Evolutionary conservation across 75 land plant genomes (phyloP).

Genomic region (Larix kaempferi): DNA sequence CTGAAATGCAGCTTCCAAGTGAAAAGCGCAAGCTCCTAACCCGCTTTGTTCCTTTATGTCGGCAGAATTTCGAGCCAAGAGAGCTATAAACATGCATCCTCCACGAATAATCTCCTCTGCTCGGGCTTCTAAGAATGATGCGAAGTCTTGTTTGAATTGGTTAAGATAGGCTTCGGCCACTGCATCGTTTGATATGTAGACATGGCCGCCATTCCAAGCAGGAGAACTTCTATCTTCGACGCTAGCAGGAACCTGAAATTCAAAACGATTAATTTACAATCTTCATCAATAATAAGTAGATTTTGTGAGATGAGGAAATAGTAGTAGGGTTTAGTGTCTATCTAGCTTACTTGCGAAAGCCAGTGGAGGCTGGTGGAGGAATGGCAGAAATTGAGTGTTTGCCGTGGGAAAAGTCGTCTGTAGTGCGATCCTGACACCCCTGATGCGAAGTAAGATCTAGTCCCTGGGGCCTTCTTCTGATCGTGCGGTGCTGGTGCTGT

Average conservation of each 20-base stretch:
- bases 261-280: too few species aligned
- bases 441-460: neutral
- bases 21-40: neutral
- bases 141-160: too few species aligned
- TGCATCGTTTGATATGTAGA: neutral
- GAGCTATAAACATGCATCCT: neutral
- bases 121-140: neutral
- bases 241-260: neutral
- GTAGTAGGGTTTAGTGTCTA: neutral
- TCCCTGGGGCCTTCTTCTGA: too few species aligned
- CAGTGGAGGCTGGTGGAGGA: neutral
- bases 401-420: neutral
- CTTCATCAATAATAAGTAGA: too few species aligned
- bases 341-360: neutral
- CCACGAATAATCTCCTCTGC: neutral
- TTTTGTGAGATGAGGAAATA: too few species aligned
- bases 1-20: neutral
- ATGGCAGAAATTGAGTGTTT: neutral
- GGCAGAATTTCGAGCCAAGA: neutral
- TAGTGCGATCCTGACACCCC: neutral
- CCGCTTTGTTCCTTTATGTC: neutral
- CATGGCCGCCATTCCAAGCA: neutral
- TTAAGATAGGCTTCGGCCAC: neutral
- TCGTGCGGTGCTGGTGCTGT: neutral
- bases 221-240: neutral